These are phyloP conservation scores for Apiospora rasikravindrae DNA, from an alignment of 2,329 filamentous ascomycete species.

Conservation along the genomic window DNA sequence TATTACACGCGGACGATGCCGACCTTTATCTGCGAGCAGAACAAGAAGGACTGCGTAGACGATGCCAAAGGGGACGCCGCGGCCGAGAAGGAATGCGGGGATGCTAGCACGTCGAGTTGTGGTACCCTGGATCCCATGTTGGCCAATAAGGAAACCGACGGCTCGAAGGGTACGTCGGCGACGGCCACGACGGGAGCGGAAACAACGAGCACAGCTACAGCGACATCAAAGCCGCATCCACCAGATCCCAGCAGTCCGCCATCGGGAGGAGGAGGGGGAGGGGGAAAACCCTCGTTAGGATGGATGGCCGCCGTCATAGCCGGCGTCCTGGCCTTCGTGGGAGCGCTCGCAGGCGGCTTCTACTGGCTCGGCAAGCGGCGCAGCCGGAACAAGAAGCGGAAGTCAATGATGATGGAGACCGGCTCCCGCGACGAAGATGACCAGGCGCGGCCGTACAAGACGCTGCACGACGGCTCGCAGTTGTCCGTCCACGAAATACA, in stretches of 20 bases:
- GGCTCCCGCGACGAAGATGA: not conserved
- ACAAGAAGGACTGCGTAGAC: not conserved
- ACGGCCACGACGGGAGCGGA: not conserved
- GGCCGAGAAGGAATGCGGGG: not conserved
- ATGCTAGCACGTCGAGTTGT: not conserved
- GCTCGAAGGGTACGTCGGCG: not conserved
- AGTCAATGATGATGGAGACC: not conserved
- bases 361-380: constrained; percentile 9
- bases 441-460: not conserved
- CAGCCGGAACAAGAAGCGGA: not conserved
- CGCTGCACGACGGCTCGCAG: not conserved
- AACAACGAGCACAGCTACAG: not conserved
- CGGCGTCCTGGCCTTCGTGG: not conserved
- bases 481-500: not conserved
- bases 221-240: not conserved
- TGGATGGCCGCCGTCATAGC: not conserved
- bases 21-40: constrained; percentile 13
- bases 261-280: not conserved
- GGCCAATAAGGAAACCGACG: not conserved
- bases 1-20: constrained; percentile 15
- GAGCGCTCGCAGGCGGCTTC: not conserved
- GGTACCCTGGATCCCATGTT: not conserved
- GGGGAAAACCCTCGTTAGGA: not conserved
- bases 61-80: not conserved
- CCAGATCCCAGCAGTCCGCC: not conserved